These are phyloP conservation scores for Edaphochlamys debaryana DNA, from an alignment of 139 green algal genomes.

Conservation along the genomic window DNA sequence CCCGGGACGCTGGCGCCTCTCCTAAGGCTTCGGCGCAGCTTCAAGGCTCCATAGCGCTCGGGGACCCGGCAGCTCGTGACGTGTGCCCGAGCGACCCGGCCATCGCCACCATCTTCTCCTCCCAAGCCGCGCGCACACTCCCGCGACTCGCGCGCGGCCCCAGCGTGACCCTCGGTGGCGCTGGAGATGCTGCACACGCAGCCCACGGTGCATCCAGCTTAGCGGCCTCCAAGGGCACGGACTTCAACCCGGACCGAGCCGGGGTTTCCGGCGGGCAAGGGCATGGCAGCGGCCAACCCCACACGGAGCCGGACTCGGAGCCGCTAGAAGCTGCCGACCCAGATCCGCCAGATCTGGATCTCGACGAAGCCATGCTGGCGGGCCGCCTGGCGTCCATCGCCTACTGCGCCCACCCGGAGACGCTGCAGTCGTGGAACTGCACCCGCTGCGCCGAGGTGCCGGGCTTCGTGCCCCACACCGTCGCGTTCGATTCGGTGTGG, in stretches of 20 bases:
- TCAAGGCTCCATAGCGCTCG: no score
- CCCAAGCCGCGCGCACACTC: background rate
- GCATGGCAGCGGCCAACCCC: no score
- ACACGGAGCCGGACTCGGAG: no score
- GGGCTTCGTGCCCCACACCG: slow-evolving; percentile 51
- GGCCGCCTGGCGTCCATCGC: slow-evolving; percentile 64
- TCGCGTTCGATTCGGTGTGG: slow-evolving; percentile 74
- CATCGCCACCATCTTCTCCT: slow-evolving; percentile 26
- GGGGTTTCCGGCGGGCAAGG: no score
- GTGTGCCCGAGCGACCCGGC: background rate
- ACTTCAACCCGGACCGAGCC: no score
- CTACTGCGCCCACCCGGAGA: slow-evolving; percentile 71
- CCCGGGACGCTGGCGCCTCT: no score
- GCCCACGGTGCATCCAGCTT: no score
- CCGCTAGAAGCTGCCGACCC: no score
- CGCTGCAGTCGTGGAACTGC: slow-evolving; percentile 81
- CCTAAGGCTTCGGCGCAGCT: no score
- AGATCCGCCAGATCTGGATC: slow-evolving; percentile 52
- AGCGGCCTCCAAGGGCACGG: no score
- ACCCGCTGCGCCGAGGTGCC: slow-evolving; percentile 61
- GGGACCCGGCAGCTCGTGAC: no score
- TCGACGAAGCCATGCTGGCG: slow-evolving; percentile 55
- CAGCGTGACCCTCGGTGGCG: slow-evolving; percentile 8
- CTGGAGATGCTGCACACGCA: no score
- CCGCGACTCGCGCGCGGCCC: slow-evolving; percentile 13